These are phyloP conservation scores for Aspergillus avenaceus DNA, from an alignment of 495 filamentous ascomycete species.

Conservation along the genomic window DNA sequence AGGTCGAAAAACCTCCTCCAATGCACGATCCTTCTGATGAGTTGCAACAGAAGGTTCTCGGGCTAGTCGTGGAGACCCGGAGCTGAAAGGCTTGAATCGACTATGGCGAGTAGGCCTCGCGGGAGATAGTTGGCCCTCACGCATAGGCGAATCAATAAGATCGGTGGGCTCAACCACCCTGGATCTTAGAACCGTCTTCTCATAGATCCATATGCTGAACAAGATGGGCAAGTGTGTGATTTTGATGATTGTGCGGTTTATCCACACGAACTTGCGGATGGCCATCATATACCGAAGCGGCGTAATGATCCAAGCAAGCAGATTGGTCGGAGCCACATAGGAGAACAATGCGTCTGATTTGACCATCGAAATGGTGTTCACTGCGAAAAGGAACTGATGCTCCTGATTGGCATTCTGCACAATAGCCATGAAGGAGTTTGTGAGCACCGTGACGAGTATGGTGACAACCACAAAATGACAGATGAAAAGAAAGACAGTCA, in stretches of 20 bases:
- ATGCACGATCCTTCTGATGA: conserved; percentile 79
- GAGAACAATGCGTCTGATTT: conserved; percentile 93
- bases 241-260: conserved; percentile 87
- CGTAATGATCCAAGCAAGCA: conserved; percentile 80
- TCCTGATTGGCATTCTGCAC: conserved; percentile 89
- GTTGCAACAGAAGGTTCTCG: conserved; percentile 81
- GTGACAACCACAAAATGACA: conserved; percentile 94
- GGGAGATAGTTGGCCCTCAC: conserved; percentile 23
- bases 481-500: conserved; percentile 82
- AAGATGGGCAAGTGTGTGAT: conserved; percentile 83
- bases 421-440: conserved; percentile 91
- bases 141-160: conserved; percentile 50
- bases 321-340: conserved; percentile 83
- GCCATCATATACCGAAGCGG: conserved; percentile 75
- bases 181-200: conserved; percentile 66
- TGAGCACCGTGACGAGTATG: conserved; percentile 86
- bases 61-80: conserved; percentile 53
- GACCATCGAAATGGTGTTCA: conserved; percentile 94
- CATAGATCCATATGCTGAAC: conserved; percentile 81
- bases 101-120: conserved; percentile 33
- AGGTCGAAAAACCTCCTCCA: conserved; percentile 87
- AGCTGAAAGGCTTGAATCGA: conserved; percentile 66
- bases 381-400: conserved; percentile 89
- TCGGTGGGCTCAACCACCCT: conserved; percentile 73
- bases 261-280: conserved; percentile 69